Base-by-base conservation (phyloP, 2,329 filamentous ascomycete genomes). In the Eutypella sp. region DNA sequence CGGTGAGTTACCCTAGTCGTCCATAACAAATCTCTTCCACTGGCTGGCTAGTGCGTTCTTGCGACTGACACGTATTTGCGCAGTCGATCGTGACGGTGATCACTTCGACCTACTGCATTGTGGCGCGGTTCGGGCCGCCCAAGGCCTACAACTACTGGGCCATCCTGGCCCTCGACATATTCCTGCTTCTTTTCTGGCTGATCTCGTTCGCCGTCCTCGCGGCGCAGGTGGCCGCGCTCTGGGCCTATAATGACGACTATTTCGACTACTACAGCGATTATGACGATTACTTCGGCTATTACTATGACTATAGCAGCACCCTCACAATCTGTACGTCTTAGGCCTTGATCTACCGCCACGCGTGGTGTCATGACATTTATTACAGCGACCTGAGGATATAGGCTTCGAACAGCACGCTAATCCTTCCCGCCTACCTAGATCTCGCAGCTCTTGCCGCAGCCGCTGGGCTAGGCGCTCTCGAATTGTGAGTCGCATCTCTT, bases 161-260 rank as follows among this genome's bases (percentile, higher is more conserved):
- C 22, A 65, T 75, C 7, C 59, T 81, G 3, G 65, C 64, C 19
- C 63, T 81, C 31, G 77, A 81, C 50, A 67, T 74, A 18, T 67
- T 74, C 46, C 68, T 75, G 24, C 57, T 75, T 44, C 48, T 81
- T 45, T 74, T 81, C 59, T 82, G 76, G 78, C 62, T 77, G 29
- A 53, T 63, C 42, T 65, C 69, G 1, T 71, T 75, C 34, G 68
- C 66, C 11, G 52, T 72, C 15, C 57, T 71, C 9, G 71, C 71
- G 7, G 54, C 67, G 15, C 54, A 67, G 36, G 62, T 68, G 10
- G 62, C 63, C 1, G n/a, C 18, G 5, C 3, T 9, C 34, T 18
- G 18, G 5, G 18, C 34, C 18, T 37, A 20, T 4, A 18, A 37
- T 2, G 40, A 56, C 3, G 16, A 34, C 5, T 47, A 53, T 8